Percentiles rank a stretch among this genome's conserved stretches.
Evolutionary conservation across 805 yeast genomes (phyloP).

Genomic region (Scheffersomyces ergatensis): DNA sequence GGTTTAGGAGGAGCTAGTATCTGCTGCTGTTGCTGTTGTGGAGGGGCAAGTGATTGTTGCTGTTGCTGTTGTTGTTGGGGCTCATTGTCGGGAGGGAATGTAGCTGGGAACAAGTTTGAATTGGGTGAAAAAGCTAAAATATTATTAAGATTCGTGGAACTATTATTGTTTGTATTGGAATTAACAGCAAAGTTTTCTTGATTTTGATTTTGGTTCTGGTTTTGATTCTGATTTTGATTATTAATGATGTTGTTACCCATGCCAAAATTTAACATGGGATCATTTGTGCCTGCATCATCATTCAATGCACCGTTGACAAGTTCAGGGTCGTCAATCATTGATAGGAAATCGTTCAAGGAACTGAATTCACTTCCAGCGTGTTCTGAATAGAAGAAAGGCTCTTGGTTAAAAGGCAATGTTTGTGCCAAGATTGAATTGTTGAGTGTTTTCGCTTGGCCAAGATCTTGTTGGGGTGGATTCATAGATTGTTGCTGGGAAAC

Average conservation of each 20-base stretch:
- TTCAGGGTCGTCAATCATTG: constrained; percentile 87
- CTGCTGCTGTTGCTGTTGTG: constrained; percentile 9
- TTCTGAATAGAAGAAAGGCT: constrained; percentile 82
- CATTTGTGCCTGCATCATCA: constrained; percentile 18
- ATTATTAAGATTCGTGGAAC: constrained; percentile 12
- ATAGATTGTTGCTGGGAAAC: neutral
- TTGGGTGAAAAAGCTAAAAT: constrained; percentile 30
- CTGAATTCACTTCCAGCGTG: constrained; percentile 92
- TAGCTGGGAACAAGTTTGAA: constrained; percentile 16
- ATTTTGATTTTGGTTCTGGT: neutral
- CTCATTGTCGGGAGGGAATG: constrained; percentile 9
- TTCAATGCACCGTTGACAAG: constrained; percentile 48
- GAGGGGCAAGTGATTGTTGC: constrained; percentile 7
- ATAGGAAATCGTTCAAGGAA: constrained; percentile 82
- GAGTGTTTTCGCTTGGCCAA: constrained; percentile 8
- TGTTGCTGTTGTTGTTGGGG: constrained; percentile 7
- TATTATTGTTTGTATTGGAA: constrained; percentile 8
- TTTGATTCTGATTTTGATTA: constrained; percentile 5
- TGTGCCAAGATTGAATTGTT: constrained; percentile 34
- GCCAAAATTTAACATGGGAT: constrained; percentile 21
- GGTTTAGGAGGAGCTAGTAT: constrained; percentile 5
- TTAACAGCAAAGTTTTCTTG: neutral
- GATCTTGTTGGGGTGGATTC: constrained; percentile 3
- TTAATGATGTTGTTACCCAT: constrained; percentile 6
- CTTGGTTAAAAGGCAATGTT: constrained; percentile 49